Evolutionary conservation across 352 stramenopile genomes (phyloP).

Genomic region (Phytophthora sansomeana): DNA sequence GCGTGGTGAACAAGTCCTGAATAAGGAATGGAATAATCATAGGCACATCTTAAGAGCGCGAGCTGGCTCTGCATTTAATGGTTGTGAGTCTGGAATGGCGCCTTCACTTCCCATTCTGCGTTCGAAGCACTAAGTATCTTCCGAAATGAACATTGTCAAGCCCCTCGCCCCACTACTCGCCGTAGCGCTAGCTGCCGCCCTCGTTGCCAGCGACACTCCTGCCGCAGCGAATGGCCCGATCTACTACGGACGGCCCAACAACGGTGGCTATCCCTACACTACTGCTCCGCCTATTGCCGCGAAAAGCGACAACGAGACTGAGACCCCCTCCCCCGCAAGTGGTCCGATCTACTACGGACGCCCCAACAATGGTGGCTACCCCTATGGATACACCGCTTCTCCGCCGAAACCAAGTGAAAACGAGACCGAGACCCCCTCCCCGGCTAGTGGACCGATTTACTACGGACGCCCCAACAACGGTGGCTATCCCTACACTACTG

Average conservation of each 20-base stretch:
- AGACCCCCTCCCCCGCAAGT: constrained; percentile 1
- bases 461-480: constrained; percentile 24
- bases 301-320: neutral
- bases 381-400: neutral
- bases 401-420: constrained; percentile 4
- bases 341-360: constrained; percentile 18
- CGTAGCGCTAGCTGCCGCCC: constrained; percentile 1
- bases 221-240: neutral
- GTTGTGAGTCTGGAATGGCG: neutral
- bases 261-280: constrained; percentile 23
- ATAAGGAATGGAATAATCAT: neutral
- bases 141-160: constrained; percentile 26
- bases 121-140: neutral
- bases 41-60: constrained; percentile 8
- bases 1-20: neutral
- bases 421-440: constrained; percentile 2
- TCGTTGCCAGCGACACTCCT: constrained; percentile 1
- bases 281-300: constrained; percentile 1
- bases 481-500: constrained; percentile 19
- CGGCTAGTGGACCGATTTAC: constrained; percentile 11
- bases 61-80: constrained; percentile 3
- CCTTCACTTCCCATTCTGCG: neutral
- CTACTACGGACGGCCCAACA: constrained; percentile 26
- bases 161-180: constrained; percentile 10
- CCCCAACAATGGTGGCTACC: constrained; percentile 27